phyloP scores from a whole-genome alignment of 495 filamentous ascomycete species.

The Lepidopterella palustris region DNA sequence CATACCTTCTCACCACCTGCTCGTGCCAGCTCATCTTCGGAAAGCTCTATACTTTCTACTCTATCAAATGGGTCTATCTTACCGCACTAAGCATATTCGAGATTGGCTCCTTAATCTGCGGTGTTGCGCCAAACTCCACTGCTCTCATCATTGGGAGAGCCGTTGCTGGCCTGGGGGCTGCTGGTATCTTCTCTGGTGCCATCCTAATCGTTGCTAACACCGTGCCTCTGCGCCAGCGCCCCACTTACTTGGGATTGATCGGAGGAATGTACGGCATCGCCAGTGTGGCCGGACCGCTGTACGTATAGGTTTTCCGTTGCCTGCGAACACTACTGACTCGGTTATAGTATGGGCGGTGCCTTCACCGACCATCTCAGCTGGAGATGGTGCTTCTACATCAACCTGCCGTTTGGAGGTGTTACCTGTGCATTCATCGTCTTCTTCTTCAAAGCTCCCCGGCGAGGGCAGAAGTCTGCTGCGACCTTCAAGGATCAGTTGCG shows the following conservation, averaged over 20 bases:
- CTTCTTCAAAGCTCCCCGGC: slow-evolving; percentile 31
- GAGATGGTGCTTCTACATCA: slow-evolving; percentile 43
- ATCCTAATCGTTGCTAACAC: slow-evolving; percentile 31
- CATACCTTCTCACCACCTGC: slow-evolving; percentile 67
- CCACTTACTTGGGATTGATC: slow-evolving; percentile 30
- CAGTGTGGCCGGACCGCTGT: slow-evolving; percentile 26
- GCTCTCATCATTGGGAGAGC: slow-evolving; percentile 32
- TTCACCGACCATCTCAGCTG: slow-evolving; percentile 36
- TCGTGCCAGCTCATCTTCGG: slow-evolving; percentile 40
- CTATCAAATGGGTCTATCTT: slow-evolving; percentile 40
- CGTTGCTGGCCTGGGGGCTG: slow-evolving; percentile 32
- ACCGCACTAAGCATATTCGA: slow-evolving; percentile 29
- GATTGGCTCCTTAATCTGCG: slow-evolving; percentile 28
- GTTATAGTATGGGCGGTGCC: slow-evolving; percentile 32
- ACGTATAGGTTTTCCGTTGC: not conserved
- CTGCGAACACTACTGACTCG: slow-evolving; percentile 1
- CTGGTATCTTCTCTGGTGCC: slow-evolving; percentile 31
- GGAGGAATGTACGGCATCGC: slow-evolving; percentile 32
- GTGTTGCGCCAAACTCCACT: slow-evolving; percentile 26
- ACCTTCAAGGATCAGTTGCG: slow-evolving; percentile 24
- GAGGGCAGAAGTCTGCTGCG: slow-evolving; percentile 13
- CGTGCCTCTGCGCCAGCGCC: slow-evolving; percentile 27
- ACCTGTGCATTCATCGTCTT: slow-evolving; percentile 36
- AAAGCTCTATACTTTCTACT: slow-evolving; percentile 40
- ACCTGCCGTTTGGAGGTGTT: slow-evolving; percentile 38